Evolutionary conservation across 192 early-diverging fungal genomes (phyloP), one percentile per base, ranked within the genome.

Genomic region (Spizellomyces punctatus): DNA sequence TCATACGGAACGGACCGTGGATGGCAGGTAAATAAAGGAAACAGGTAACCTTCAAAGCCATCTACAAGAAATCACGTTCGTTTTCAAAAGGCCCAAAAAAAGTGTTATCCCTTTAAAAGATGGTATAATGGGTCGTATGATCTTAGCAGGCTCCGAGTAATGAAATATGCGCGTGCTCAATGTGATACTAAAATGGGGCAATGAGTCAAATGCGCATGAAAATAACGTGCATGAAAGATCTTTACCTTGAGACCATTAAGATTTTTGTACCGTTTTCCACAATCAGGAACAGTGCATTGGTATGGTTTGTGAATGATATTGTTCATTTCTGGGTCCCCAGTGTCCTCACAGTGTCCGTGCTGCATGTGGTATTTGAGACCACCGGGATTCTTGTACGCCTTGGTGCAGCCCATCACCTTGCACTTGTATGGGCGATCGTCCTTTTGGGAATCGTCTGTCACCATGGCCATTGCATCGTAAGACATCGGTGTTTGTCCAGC

Each of bases 221-320:
- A 16, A 27, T n/a, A 43, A 9, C 16, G 10, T 3, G 5, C 5
- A 42, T 21, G 46, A 69, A 46, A 81, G 52, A 67, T 64, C 72
- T 47, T 47, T 46, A 83, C 82, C 82, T 98, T 97, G 69, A 99
- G 88, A 7, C 96, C 96, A 76, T 98, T 98, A 64, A 96, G 79
- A 78, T 99, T 99, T 85, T 99, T 99, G 90, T 99, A 99, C 58
- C 95, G 87, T 75, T 99, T 99, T 74, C 92, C 94, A 83, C 96
- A 99, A 44, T 95, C 93, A 42, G 90, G 83, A 60, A 95, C 93
- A 12, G 91, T 90, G 79, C 86, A 88, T 58, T 85, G 79, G 59
- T 86, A 88, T 22, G 86, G 86, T 66, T 85, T 87, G 72, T 84
- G 80, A 47, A 86, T 85, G 55, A 86, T 82, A 46, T 79, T 81